Percentiles rank a stretch among this genome's conserved stretches.
Evolutionary conservation across 2,329 filamentous ascomycete species (phyloP).

Genomic region (Macrophomina tecta): DNA sequence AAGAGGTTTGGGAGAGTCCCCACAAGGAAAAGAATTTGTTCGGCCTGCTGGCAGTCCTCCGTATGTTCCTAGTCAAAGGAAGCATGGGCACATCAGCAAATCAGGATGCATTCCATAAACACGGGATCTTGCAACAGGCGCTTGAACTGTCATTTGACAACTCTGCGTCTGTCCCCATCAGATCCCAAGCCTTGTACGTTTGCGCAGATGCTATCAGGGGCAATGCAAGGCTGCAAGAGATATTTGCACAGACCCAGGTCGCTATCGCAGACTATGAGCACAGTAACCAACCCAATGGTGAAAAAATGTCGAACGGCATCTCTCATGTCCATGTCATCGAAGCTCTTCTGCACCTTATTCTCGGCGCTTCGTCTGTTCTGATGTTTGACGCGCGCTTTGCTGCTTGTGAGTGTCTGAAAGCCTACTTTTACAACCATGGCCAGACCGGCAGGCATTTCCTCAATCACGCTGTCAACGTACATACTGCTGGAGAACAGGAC

Average conservation of each 20-base stretch:
- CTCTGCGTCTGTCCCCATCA: slow-evolving; percentile 75
- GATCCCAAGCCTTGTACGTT: slow-evolving; percentile 78
- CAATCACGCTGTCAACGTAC: slow-evolving; percentile 85
- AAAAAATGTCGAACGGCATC: slow-evolving; percentile 56
- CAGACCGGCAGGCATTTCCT: slow-evolving; percentile 87
- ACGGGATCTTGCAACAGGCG: slow-evolving; percentile 78
- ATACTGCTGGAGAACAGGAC: slow-evolving; percentile 74
- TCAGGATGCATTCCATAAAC: slow-evolving; percentile 83
- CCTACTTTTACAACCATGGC: slow-evolving; percentile 84
- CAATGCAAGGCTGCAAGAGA: slow-evolving; percentile 79
- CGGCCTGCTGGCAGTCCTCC: slow-evolving; percentile 83
- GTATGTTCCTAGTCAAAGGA: slow-evolving; percentile 83
- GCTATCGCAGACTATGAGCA: slow-evolving; percentile 70
- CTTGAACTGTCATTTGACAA: slow-evolving; percentile 82
- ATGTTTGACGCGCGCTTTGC: slow-evolving; percentile 82
- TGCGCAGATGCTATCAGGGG: slow-evolving; percentile 88
- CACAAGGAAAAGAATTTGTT: slow-evolving; percentile 90
- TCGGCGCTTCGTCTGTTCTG: slow-evolving; percentile 70
- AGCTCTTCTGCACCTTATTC: slow-evolving; percentile 80
- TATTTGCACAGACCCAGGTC: slow-evolving; percentile 22
- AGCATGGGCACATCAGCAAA: slow-evolving; percentile 81
- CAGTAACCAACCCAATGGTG: slow-evolving; percentile 66
- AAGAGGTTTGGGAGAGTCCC: slow-evolving; percentile 75
- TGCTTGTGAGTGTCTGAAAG: slow-evolving; percentile 88
- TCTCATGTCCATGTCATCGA: slow-evolving; percentile 87